These are phyloP conservation scores for Amanita muscaria DNA, from an alignment of 768 basidiomycete genomes.

Conservation along the genomic window DNA sequence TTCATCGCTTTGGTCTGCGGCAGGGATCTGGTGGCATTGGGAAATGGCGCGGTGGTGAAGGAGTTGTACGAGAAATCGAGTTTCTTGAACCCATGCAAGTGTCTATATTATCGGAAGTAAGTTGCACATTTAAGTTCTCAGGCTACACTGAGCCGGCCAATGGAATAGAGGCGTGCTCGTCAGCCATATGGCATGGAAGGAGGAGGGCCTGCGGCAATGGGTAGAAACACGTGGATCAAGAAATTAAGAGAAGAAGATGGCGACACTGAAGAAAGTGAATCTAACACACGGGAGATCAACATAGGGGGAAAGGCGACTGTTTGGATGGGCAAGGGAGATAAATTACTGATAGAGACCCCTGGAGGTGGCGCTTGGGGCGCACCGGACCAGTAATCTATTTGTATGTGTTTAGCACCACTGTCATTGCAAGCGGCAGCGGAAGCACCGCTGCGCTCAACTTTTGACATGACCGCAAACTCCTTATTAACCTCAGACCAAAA, in stretches of 20 bases:
- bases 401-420: slow-evolving; percentile 3
- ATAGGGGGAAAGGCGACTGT: slow-evolving; percentile 86
- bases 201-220: slow-evolving; percentile 60
- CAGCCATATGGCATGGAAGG: slow-evolving; percentile 85
- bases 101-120: slow-evolving; percentile 79
- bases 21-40: slow-evolving; percentile 63
- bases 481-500: slow-evolving; percentile 72
- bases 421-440: no score
- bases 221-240: slow-evolving; percentile 86
- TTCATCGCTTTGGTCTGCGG: slow-evolving; percentile 77
- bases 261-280: slow-evolving; percentile 41
- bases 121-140: slow-evolving; percentile 8
- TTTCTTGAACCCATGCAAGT: slow-evolving; percentile 77
- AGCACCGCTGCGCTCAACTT: neutral
- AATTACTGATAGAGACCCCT: slow-evolving; percentile 75
- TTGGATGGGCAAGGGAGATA: slow-evolving; percentile 83
- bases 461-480: slow-evolving; percentile 65
- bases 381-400: slow-evolving; percentile 18
- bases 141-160: neutral
- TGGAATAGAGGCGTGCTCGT: slow-evolving; percentile 62
- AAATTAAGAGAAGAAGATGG: slow-evolving; percentile 56
- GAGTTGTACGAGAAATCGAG: slow-evolving; percentile 77
- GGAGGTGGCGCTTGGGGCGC: slow-evolving; percentile 86
- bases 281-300: slow-evolving; percentile 55
- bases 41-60: slow-evolving; percentile 73